Evolutionary conservation across 1,284 basidiomycete species (phyloP), one percentile per base, ranked within the genome.

Genomic region (Cutaneotrichosporon curvatum): DNA sequence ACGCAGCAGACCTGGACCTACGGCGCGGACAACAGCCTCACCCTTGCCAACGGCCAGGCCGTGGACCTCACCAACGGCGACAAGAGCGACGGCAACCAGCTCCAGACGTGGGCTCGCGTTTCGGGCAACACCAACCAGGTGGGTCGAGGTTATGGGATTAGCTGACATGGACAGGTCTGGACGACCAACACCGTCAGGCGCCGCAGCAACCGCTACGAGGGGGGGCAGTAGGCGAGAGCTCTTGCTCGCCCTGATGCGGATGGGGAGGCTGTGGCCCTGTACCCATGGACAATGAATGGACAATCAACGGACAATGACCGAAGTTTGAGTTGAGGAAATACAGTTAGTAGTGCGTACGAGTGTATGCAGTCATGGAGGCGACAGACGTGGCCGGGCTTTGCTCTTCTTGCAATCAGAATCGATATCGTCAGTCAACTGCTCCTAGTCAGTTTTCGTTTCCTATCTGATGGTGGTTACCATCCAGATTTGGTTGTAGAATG

Each of bases 51-150:
- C 15, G n/a, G 55, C 20, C 48, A 56, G 34, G 62, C 60, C 41
- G 43, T 64, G 36, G 62, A 64, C 39, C 48, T 62, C 16, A 55
- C 58, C 15, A 43, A 54, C 45, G 58, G 56, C 18, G 28, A 25
- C 40, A 19, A 20, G 23, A n/a, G 15, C 25, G 37, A 44, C 28
- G 34, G 23, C 25, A 44, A 57, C 34, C 53, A 53, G 28, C 20
- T 59, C 16, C 62, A 62, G 50, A 56, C 52, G 20, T 64, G 60
- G 60, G 40, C 54, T 49, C 54, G 55, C 36, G 19, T 36, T 18
- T 11, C 21, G 15, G 49, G 49, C 31, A 57, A 57, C 53, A 48
- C 39, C 22, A 55, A 57, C 46, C 56, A 57, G 49, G 28, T 53
- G 32, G 46, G 49, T 46, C 48, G 45, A 19, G 7, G 15, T 16